Conservation (phyloP, 2,329 filamentous ascomycete genomes). For the Aspergillus piperis region DNA sequence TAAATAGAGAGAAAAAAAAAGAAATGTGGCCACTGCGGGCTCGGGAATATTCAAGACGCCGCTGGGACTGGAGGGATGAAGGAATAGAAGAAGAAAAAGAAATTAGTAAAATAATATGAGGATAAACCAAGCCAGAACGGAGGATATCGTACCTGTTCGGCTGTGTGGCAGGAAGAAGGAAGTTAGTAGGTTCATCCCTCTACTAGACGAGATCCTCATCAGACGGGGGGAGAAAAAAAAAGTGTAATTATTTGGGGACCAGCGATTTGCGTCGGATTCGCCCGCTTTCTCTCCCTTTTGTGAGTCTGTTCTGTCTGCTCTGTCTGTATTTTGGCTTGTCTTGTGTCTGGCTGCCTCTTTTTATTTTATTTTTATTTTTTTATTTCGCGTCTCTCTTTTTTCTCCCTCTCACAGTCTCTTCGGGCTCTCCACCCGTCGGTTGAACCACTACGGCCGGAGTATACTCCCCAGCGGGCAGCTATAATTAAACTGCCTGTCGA, state of each 20-base stretch:
- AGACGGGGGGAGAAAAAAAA: not conserved
- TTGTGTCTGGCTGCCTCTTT: not conserved
- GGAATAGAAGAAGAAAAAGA: not conserved
- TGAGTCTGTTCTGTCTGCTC: too few species aligned
- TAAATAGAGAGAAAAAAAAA: too few species aligned
- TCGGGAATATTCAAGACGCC: constrained; percentile 17
- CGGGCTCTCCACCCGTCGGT: not conserved
- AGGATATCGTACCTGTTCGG: constrained; percentile 4
- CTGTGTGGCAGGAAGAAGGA: not conserved
- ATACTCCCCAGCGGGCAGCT: constrained; percentile 8
- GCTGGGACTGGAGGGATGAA: not conserved
- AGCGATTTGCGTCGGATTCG: constrained; percentile 2
- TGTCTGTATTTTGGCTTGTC: not conserved
- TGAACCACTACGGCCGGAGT: not conserved
- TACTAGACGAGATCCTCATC: not conserved
- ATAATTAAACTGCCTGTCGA: constrained; percentile 21
- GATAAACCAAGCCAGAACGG: not conserved
- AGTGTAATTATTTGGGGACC: not conserved
- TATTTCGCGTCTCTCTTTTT: too few species aligned
- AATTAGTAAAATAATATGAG: not conserved
- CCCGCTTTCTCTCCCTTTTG: not conserved
- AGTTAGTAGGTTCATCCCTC: not conserved
- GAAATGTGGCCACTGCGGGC: constrained; percentile 16
- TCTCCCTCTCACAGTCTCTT: too few species aligned
- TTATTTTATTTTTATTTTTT: too few species aligned